phyloP scores from a whole-genome alignment of 768 basidiomycete genomes.

The Krasilnikovozyma curviuscula region DNA sequence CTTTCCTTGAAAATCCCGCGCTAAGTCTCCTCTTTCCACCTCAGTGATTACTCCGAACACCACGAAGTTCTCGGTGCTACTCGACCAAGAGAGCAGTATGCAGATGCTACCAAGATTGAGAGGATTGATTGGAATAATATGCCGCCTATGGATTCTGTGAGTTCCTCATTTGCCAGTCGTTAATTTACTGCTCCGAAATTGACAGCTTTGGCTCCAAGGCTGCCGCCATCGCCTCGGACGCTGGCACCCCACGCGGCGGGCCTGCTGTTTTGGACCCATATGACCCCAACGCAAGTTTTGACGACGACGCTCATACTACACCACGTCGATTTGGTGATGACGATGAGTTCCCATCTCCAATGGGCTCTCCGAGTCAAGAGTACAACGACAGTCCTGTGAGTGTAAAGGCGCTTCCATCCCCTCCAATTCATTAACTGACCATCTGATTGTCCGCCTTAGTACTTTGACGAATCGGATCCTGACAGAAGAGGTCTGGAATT shows the following conservation, averaged over 20 bases:
- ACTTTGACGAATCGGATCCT: no score
- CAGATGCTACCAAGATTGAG: conserved; percentile 9
- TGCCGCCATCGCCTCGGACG: no score
- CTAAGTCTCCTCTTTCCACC: no score
- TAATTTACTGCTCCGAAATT: not conserved
- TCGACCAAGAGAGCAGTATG: not conserved
- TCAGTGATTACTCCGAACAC: conserved; percentile 10
- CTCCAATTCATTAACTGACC: no score
- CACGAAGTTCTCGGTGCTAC: not conserved
- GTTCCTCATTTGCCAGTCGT: not conserved
- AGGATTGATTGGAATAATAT: conserved; percentile 10
- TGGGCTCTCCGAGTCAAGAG: no score
- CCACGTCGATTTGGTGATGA: conserved; percentile 4
- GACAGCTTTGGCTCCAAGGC: no score
- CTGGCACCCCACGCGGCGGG: not conserved
- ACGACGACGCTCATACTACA: not conserved
- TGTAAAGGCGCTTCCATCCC: no score
- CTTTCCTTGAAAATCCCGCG: no score
- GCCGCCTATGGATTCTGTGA: not conserved
- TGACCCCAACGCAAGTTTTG: conserved; percentile 6
- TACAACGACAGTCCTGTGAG: conserved; percentile 3
- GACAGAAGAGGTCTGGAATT: no score
- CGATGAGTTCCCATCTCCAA: not conserved
- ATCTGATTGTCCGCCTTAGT: no score
- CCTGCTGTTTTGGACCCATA: conserved; percentile 4